Evolutionary conservation across 768 basidiomycete genomes (phyloP), one percentile per base, ranked within the genome.

Genomic region (Hortiboletus flavorubellus): DNA sequence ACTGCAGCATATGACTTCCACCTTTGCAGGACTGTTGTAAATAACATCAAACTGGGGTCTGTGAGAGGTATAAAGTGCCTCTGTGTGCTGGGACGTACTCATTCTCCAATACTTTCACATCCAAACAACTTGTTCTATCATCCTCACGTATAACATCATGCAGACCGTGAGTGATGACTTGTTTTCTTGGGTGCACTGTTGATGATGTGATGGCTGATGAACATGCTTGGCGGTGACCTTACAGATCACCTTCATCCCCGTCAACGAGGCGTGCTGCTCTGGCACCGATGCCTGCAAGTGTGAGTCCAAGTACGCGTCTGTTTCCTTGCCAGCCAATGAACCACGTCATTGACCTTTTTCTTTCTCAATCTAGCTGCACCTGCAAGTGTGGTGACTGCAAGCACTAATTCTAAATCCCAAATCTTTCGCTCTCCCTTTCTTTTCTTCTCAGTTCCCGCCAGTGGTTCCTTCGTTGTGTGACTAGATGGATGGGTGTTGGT

Each of bases 361-460:
- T n/a, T 31, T 15, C 29, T 5, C 16, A 1, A n/a, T 49, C 8
- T 16, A 61, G 60, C 26, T 61, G 60, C 34, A 14, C 29, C 30
- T 61, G 60, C 55, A 61, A 34, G 7, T 61, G 60, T n/a, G 11
- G 51, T n/a, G 54, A 53, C 33, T 62, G 60, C 60, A 62, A 58
- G 46, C 55, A 54, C 49, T 61, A 40, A 45, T 21, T 16, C 9
- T 61, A 40, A 45, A 29, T 16, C 9, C 11, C 8, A 10, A 1
- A 35, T 23, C 2, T 39, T n/a, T n/a, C 16, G 5, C 6, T 4
- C 11, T 0, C 2, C 2, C 26, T 18, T 8, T 34, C 2, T 9
- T 45, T 5, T 21, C 8, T 46, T 39, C 11, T 21, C n/a, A 2
- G 16, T 37, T n/a, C 37, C 37, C 12, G 50, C 16, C n/a, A 48